Evolutionary conservation across 163 green algal species (phyloP).

Genomic region (Scenedesmus sp.): DNA sequence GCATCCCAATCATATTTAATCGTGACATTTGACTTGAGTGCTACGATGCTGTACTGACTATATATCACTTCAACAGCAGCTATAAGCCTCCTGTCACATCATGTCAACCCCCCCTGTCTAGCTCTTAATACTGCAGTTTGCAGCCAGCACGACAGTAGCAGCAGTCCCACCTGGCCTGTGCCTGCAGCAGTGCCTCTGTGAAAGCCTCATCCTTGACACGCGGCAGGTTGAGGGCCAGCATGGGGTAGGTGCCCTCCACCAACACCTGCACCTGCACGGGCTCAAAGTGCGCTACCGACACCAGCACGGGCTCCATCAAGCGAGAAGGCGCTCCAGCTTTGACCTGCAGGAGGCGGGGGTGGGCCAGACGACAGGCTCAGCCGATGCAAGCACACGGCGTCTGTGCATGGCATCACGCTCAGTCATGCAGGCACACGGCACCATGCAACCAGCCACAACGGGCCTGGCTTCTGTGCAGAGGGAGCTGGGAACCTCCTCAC

Average conservation of each 20-base stretch:
- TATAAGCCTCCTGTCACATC: no score
- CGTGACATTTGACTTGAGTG: no score
- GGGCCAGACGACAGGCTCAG: background rate
- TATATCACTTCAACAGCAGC: background rate
- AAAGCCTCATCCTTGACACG: constrained; percentile 66
- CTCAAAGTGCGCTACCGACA: constrained; percentile 89
- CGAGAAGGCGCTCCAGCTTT: constrained; percentile 74
- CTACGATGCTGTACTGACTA: no score
- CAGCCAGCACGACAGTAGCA: background rate
- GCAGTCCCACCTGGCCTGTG: constrained; percentile 29
- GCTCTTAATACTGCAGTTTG: background rate
- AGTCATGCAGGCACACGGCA: background rate
- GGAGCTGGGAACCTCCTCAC: constrained; percentile 21
- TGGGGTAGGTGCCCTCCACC: constrained; percentile 80
- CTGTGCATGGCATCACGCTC: background rate
- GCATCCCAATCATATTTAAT: no score
- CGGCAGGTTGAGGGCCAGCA: constrained; percentile 71
- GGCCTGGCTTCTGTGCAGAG: background rate
- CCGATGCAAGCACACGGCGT: background rate
- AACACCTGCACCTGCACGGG: constrained; percentile 71
- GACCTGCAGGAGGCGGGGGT: constrained; percentile 55
- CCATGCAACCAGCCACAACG: background rate
- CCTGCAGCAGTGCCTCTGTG: constrained; percentile 48
- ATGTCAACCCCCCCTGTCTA: no score
- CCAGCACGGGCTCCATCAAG: constrained; percentile 76